Conservation (phyloP, 2,329 filamentous ascomycete species). For the Trichoderma arundinaceum region DNA sequence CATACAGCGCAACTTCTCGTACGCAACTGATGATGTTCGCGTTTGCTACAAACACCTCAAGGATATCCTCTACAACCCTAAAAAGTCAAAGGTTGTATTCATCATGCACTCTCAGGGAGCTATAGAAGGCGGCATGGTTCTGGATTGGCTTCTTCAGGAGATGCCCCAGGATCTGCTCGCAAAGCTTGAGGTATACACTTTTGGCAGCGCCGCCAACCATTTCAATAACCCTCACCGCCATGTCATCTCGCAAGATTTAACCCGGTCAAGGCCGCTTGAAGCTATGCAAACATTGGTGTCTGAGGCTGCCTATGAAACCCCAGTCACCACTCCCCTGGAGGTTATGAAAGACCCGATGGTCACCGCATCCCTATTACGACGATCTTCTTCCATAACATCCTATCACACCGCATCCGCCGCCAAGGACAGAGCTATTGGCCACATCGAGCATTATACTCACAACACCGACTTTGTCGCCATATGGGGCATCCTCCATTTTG, state of each 20-base stretch:
- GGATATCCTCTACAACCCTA: constrained; percentile 64
- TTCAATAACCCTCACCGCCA: constrained; percentile 76
- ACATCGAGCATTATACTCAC: constrained; percentile 84
- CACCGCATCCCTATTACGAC: constrained; percentile 34
- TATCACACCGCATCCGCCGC: constrained; percentile 47
- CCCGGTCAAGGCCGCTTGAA: constrained; percentile 44
- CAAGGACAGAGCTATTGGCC: constrained; percentile 61
- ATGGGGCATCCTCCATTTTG: constrained; percentile 76
- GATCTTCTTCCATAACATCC: constrained; percentile 42
- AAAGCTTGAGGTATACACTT: constrained; percentile 79
- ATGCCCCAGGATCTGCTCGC: constrained; percentile 67
- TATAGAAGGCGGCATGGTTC: constrained; percentile 72
- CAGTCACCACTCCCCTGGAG: constrained; percentile 35
- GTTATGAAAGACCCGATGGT: constrained; percentile 34
- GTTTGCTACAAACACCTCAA: constrained; percentile 68
- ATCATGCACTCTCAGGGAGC: constrained; percentile 79
- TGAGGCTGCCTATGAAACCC: constrained; percentile 44
- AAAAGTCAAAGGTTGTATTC: constrained; percentile 71
- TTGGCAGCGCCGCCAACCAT: constrained; percentile 79
- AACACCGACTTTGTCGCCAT: constrained; percentile 73
- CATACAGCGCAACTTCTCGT: constrained; percentile 75
- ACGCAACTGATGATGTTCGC: constrained; percentile 71
- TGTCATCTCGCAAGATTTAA: constrained; percentile 50
- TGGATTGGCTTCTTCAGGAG: constrained; percentile 79
- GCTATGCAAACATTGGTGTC: constrained; percentile 45